A percentile compares a stretch with the other conserved stretches of the same genome.
Conservation (phyloP, 1,139 yeast genomes). For the Candida neerlandica region DNA sequence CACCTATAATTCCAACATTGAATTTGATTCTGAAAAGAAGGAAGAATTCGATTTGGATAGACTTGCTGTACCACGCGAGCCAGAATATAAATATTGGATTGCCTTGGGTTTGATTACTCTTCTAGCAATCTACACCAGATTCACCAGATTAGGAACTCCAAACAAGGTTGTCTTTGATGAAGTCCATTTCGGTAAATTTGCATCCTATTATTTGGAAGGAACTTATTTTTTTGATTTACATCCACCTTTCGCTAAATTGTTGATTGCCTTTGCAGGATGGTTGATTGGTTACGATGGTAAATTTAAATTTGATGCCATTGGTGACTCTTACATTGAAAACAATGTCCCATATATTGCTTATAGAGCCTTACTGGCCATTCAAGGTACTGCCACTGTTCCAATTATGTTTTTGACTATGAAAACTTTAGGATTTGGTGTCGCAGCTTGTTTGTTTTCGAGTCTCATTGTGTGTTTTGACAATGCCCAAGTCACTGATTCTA, state of each 20-base stretch:
- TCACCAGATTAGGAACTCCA: conserved; percentile 71
- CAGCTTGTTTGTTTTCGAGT: conserved; percentile 82
- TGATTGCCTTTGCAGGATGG: conserved; percentile 90
- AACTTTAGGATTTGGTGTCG: conserved; percentile 76
- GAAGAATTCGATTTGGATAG: conserved; percentile 7
- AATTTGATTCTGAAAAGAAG: conserved; percentile 8
- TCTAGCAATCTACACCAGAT: conserved; percentile 71
- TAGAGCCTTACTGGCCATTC: conserved; percentile 77
- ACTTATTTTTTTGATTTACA: conserved; percentile 94
- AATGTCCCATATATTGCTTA: conserved; percentile 89
- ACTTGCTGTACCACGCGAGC: conserved; percentile 21
- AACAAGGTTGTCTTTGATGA: conserved; percentile 95
- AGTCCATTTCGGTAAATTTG: conserved; percentile 96
- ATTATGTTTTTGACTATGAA: conserved; percentile 79
- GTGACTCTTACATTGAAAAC: conserved; percentile 73
- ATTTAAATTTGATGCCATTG: conserved; percentile 90
- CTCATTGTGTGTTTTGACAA: conserved; percentile 79
- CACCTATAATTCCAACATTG: conserved; percentile 7
- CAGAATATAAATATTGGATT: conserved; percentile 39
- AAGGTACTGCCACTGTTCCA: conserved; percentile 85
- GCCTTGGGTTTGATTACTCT: conserved; percentile 56
- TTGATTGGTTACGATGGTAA: conserved; percentile 85
- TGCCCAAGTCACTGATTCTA: conserved; percentile 89
- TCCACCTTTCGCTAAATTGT: conserved; percentile 95
- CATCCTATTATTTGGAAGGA: conserved; percentile 80